Conservation (phyloP, 768 basidiomycete species). For the Lanmaoa rubissima region DNA sequence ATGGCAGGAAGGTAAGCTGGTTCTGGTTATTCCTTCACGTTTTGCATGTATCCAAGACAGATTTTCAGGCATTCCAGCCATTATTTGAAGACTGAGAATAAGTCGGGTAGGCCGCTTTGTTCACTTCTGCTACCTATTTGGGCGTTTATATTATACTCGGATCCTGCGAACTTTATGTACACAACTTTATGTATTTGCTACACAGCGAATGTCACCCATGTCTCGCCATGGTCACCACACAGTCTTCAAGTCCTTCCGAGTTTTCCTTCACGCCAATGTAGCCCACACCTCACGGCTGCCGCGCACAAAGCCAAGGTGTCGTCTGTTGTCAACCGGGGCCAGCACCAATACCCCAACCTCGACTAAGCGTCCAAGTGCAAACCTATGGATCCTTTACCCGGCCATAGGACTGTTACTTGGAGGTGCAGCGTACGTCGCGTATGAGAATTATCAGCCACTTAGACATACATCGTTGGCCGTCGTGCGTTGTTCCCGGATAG, state of each 20-base stretch:
- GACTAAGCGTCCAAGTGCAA: slow-evolving; percentile 7
- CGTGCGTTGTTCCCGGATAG: slow-evolving; percentile 78
- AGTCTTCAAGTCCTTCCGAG: slow-evolving; percentile 12
- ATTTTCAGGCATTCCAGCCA: slow-evolving; percentile 29
- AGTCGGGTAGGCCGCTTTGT: neutral
- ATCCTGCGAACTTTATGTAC: neutral
- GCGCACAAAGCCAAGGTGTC: slow-evolving; percentile 4
- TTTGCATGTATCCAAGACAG: neutral
- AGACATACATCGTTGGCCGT: slow-evolving; percentile 73
- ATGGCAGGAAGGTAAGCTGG: slow-evolving; percentile 26
- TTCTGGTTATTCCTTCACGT: neutral
- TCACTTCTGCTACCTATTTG: neutral
- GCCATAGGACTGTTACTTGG: slow-evolving; percentile 25
- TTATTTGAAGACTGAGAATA: slow-evolving; percentile 31
- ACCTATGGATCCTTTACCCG: slow-evolving; percentile 28
- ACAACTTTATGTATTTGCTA: neutral
- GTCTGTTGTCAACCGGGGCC: slow-evolving; percentile 12
- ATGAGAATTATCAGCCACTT: slow-evolving; percentile 69
- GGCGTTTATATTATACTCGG: neutral
- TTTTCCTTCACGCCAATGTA: slow-evolving; percentile 5
- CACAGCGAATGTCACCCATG: slow-evolving; percentile 11
- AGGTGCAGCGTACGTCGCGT: slow-evolving; percentile 45
- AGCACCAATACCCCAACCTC: neutral
- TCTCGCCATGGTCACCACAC: slow-evolving; percentile 13
- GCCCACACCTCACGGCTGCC: slow-evolving; percentile 1